Conservation (phyloP, 2,329 filamentous ascomycete genomes). For the Phoma sp. region DNA sequence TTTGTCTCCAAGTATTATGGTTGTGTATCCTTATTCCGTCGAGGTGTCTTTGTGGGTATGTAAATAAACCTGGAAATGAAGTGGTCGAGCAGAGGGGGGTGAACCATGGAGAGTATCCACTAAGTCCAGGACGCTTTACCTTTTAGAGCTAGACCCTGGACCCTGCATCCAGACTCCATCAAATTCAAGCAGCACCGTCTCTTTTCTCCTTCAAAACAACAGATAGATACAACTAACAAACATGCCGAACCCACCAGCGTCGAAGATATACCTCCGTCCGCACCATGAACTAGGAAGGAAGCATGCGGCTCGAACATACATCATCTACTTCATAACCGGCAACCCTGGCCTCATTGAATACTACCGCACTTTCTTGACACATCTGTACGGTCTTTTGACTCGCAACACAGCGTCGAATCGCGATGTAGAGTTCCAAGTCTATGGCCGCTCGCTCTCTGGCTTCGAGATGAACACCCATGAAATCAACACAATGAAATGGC, state of each 20-base stretch:
- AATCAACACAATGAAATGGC: constrained; percentile 30
- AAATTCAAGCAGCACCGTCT: constrained; percentile 14
- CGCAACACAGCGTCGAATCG: constrained; percentile 26
- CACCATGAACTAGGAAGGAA: constrained; percentile 30
- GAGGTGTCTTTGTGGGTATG: neutral
- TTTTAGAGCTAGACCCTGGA: neutral
- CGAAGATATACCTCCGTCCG: constrained; percentile 33
- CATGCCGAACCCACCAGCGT: constrained; percentile 20
- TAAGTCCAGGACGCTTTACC: neutral
- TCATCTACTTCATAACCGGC: constrained; percentile 76
- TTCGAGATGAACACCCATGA: constrained; percentile 47
- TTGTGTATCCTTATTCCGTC: too few species aligned
- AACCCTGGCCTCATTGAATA: constrained; percentile 79
- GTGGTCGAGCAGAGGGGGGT: neutral
- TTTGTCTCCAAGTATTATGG: too few species aligned
- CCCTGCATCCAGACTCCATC: constrained; percentile 18
- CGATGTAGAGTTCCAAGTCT: constrained; percentile 44
- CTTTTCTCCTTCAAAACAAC: constrained; percentile 1
- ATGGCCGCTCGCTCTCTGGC: constrained; percentile 51
- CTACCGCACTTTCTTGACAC: constrained; percentile 71
- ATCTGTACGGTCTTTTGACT: constrained; percentile 62
- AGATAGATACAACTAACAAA: neutral
- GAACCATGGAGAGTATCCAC: neutral
- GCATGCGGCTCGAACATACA: constrained; percentile 41
- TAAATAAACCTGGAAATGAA: neutral